These are phyloP conservation scores for Tuber indicum DNA, from an alignment of 495 filamentous ascomycete genomes.

Conservation along the genomic window DNA sequence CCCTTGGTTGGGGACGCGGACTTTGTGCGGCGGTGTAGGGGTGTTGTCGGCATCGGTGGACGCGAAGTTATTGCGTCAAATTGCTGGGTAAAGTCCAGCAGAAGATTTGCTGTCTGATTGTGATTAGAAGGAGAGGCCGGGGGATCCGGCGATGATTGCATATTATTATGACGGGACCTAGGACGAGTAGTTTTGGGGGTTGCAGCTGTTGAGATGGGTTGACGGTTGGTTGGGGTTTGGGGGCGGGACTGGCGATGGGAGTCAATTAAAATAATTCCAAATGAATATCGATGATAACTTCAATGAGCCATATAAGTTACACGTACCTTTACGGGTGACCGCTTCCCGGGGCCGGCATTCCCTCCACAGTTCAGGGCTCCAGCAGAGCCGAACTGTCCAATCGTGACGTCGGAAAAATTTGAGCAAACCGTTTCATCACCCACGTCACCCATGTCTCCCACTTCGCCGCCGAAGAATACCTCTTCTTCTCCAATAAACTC, in stretches of 20 bases:
- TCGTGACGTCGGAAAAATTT: constrained; percentile 37
- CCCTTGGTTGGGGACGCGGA: constrained; percentile 37
- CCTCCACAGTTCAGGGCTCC: constrained; percentile 14
- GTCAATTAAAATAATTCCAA: background rate
- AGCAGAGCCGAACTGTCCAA: constrained; percentile 20
- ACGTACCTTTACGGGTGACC: constrained; percentile 17
- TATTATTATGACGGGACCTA: background rate
- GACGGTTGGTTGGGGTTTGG: constrained; percentile 29
- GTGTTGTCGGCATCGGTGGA: constrained; percentile 26
- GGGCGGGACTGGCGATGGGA: constrained; percentile 24
- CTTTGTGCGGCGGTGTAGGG: constrained; percentile 34
- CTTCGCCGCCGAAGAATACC: constrained; percentile 11
- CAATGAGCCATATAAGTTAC: background rate
- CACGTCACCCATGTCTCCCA: constrained; percentile 1
- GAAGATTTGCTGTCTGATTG: constrained; percentile 55
- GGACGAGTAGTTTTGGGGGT: constrained; percentile 23
- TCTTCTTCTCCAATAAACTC: constrained; percentile 31
- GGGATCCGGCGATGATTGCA: constrained; percentile 12
- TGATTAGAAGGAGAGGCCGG: constrained; percentile 9
- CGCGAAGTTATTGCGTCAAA: constrained; percentile 51
- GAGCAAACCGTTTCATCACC: constrained; percentile 38
- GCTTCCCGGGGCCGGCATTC: constrained; percentile 14
- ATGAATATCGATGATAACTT: background rate
- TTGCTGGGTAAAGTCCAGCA: constrained; percentile 85
- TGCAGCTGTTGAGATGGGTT: constrained; percentile 21